phyloP scores from a whole-genome alignment of 768 basidiomycete species.

The Serendipita sp. region DNA sequence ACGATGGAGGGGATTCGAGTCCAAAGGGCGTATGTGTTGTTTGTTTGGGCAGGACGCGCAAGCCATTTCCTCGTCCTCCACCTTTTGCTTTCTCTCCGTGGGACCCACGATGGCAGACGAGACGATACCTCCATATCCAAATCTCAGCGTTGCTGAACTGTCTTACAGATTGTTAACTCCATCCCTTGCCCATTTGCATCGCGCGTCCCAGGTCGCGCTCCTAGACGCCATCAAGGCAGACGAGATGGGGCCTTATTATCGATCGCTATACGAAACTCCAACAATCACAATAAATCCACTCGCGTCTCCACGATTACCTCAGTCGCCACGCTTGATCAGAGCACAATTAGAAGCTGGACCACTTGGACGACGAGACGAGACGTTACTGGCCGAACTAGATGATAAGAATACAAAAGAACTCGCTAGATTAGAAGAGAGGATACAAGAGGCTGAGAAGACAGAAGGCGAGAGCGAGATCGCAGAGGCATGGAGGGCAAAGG shows the following conservation, averaged over 20 bases:
- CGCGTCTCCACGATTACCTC: slow-evolving; percentile 6
- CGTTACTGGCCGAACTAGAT: slow-evolving; percentile 43
- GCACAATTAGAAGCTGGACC: slow-evolving; percentile 14
- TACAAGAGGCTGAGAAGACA: slow-evolving; percentile 76
- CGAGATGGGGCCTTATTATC: slow-evolving; percentile 71
- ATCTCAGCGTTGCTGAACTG: slow-evolving; percentile 66
- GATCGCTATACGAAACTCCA: slow-evolving; percentile 9
- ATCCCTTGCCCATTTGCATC: slow-evolving; percentile 45
- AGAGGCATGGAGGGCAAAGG: slow-evolving; percentile 70
- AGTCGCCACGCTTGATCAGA: slow-evolving; percentile 10
- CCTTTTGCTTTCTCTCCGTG: background rate
- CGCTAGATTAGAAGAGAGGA: slow-evolving; percentile 53
- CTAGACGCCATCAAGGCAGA: slow-evolving; percentile 65
- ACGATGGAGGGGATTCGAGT: background rate
- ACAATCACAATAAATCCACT: slow-evolving; percentile 5
- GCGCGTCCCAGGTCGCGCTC: slow-evolving; percentile 45
- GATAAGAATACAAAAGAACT: slow-evolving; percentile 59
- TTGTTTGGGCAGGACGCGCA: slow-evolving; percentile 10
- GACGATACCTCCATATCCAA: slow-evolving; percentile 69
- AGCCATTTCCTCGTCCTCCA: background rate
- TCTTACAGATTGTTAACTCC: slow-evolving; percentile 57
- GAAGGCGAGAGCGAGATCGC: slow-evolving; percentile 90
- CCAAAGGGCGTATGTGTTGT: slow-evolving; percentile 4
- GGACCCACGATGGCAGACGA: slow-evolving; percentile 58
- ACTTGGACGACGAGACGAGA: slow-evolving; percentile 32